Percentiles rank a stretch among this genome's conserved stretches.
Evolutionary conservation across 2,329 filamentous ascomycete species (phyloP).

Genomic region (Paraphoma chrysanthemicola): DNA sequence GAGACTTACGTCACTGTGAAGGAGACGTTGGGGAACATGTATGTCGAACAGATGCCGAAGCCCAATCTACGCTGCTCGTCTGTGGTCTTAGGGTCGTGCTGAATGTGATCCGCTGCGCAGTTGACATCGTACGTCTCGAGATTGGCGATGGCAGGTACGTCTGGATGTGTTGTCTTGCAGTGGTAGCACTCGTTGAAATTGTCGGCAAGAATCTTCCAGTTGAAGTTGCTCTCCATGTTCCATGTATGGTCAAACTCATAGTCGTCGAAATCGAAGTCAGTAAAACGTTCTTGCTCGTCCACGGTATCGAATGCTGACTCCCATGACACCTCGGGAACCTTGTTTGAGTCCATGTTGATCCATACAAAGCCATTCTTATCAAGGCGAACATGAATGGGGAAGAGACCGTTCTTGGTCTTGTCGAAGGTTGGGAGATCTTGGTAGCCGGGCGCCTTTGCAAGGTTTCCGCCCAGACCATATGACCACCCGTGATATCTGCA

Average conservation of each 20-base stretch:
- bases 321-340: slow-evolving; percentile 39
- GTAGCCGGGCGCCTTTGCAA: slow-evolving; percentile 54
- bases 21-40: slow-evolving; percentile 40
- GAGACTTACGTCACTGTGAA: slow-evolving; percentile 38
- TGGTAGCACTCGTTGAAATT: slow-evolving; percentile 74
- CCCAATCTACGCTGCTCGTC: slow-evolving; percentile 31
- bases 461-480: slow-evolving; percentile 51
- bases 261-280: slow-evolving; percentile 41
- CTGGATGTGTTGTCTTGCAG: slow-evolving; percentile 66
- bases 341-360: slow-evolving; percentile 46
- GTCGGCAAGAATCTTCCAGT: slow-evolving; percentile 53
- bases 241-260: slow-evolving; percentile 57
- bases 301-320: slow-evolving; percentile 37
- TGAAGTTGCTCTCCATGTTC: slow-evolving; percentile 40
- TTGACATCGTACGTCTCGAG: slow-evolving; percentile 59
- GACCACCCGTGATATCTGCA: slow-evolving; percentile 58
- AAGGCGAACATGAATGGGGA: slow-evolving; percentile 43
- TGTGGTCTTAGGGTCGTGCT: slow-evolving; percentile 41
- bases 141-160: slow-evolving; percentile 63
- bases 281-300: slow-evolving; percentile 43
- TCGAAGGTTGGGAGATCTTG: slow-evolving; percentile 50
- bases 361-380: slow-evolving; percentile 45
- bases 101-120: slow-evolving; percentile 37
- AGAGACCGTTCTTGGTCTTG: slow-evolving; percentile 45
- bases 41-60: slow-evolving; percentile 39